Conservation (phyloP, 2,329 filamentous ascomycete species). For the Ceratocystiopsis minuta region DNA sequence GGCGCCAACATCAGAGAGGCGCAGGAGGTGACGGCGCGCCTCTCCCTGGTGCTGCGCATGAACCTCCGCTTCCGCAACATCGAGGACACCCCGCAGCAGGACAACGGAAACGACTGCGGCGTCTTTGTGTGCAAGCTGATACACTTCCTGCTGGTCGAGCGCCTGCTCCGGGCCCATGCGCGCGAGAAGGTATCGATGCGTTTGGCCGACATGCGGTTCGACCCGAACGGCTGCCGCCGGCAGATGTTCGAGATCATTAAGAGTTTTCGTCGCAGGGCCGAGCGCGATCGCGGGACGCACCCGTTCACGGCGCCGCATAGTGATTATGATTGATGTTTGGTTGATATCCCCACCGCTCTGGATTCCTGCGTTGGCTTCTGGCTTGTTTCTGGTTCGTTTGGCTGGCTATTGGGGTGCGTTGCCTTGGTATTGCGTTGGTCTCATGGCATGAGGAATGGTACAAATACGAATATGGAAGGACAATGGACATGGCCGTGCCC, state of each 20-base stretch:
- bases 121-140: constrained; percentile 93
- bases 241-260: constrained; percentile 88
- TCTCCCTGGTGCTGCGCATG: constrained; percentile 49
- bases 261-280: constrained; percentile 68
- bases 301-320: constrained; percentile 22
- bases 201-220: constrained; percentile 67
- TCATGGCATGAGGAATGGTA: too few relatives aligned
- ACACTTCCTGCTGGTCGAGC: constrained; percentile 77
- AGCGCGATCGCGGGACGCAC: constrained; percentile 42
- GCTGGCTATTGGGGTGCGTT: too few relatives aligned
- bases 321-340: constrained; percentile 15
- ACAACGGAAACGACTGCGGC: constrained; percentile 84
- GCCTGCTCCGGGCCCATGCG: constrained; percentile 61
- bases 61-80: constrained; percentile 62
- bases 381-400: not conserved
- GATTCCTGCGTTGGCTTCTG: not conserved
- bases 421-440: too few relatives aligned
- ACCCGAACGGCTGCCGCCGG: constrained; percentile 63
- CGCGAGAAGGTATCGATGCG: constrained; percentile 88
- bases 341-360: too few relatives aligned
- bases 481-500: too few relatives aligned
- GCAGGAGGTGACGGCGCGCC: constrained; percentile 46
- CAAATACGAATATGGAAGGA: too few relatives aligned
- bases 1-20: constrained; percentile 63
- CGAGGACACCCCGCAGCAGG: constrained; percentile 73